Evolutionary conservation across 192 early-diverging fungal species (phyloP).

Genomic region (Obelidium mucronatum): DNA sequence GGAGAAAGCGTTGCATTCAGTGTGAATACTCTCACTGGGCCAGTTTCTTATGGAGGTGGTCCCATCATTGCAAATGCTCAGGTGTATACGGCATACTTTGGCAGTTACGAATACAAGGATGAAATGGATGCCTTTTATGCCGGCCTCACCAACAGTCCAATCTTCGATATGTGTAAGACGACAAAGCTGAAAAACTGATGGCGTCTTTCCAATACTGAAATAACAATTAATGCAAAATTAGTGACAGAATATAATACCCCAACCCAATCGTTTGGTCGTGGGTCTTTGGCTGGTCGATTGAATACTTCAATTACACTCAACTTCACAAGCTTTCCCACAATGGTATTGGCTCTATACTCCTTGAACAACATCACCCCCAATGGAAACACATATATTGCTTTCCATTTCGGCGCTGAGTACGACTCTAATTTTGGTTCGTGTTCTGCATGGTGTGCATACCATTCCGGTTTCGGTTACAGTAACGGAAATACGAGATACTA

Average conservation of each 20-base stretch:
- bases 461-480: background rate
- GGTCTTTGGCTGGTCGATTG: background rate
- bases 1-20: no score
- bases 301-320: background rate
- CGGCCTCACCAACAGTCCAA: background rate
- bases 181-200: no score
- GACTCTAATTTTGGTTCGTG: background rate
- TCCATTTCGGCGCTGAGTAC: background rate
- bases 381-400: background rate
- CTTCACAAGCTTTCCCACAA: background rate
- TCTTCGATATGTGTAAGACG: background rate
- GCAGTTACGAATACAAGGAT: background rate
- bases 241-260: background rate
- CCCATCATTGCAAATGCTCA: background rate
- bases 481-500: background rate
- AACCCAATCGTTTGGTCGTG: background rate
- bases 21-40: no score
- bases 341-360: background rate
- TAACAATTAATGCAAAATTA: no score
- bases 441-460: background rate
- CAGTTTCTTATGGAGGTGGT: conserved; percentile 20
- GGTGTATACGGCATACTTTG: background rate
- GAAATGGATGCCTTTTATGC: background rate
- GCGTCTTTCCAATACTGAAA: no score
- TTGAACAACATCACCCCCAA: background rate